Base-by-base conservation (phyloP, 495 filamentous ascomycete species). In the Neurospora africana region DNA sequence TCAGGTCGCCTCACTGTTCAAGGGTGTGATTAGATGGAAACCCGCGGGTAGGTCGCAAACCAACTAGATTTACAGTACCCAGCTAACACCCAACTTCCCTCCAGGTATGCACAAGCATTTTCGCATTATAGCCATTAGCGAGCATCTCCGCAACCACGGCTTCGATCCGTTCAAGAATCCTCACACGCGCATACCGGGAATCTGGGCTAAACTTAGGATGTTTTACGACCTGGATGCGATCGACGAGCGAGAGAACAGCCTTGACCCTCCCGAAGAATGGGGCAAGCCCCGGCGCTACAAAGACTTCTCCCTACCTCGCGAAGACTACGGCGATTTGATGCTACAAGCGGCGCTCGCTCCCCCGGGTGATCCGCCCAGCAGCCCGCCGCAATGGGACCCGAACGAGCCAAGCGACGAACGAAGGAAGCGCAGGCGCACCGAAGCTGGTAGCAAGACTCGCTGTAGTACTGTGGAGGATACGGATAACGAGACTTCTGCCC, bases 91-190 rank as follows among this genome's bases (percentile, higher is more conserved):
- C 69, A 33, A 72, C 33, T 15, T 61, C 37, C 13, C 19, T 40
- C 17, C 72, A 97, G 95, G 95, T 68, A 90, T 99, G 84, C 95
- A 99, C 83, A 98, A 96, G 81, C 94, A 98, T 82, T 98, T 99
- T 79, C 92, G 93, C 30, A 95, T 98, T 84, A 89, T 98, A 71
- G 89, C 93, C 4, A 93, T 99, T 39, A 91, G 92, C 19, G 89
- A 95, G 72, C 89, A 92, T 76, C 86, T 99, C 73, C 90, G 91
- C 73, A 93, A 91, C 75, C 93, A 97, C 79, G 94, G 94, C 71
- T 93, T 93, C 81, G 89, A 91, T 72, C 88, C 90, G 1, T 81
- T 86, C 68, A 74, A 81, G 68, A 86, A 89, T 70, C 86, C 89
- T 17, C 95, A 99, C 84, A 97, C 93, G 58, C 89, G 89, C 44